A percentile compares a stretch with the other conserved stretches of the same genome.
phyloP scores from a whole-genome alignment of 768 basidiomycete species.

The Tulasnella sp. region DNA sequence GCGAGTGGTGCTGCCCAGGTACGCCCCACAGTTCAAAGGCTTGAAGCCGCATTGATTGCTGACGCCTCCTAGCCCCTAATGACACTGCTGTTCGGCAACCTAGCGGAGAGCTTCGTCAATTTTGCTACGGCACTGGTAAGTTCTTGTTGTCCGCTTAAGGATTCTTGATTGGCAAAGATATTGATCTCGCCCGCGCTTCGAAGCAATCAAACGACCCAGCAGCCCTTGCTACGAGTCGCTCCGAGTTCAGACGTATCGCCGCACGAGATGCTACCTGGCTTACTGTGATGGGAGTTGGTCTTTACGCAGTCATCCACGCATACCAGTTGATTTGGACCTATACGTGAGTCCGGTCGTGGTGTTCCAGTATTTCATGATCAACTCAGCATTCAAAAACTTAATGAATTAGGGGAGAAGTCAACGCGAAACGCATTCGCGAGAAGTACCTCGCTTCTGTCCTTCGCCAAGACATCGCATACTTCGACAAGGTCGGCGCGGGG shows the following conservation, averaged over 20 bases:
- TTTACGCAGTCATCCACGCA: constrained; percentile 38
- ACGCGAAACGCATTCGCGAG: constrained; percentile 41
- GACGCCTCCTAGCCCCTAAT: constrained; percentile 29
- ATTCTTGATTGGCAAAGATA: background rate
- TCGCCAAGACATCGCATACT: constrained; percentile 83
- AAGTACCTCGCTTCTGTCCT: constrained; percentile 39
- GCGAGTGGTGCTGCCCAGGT: constrained; percentile 31
- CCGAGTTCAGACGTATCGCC: constrained; percentile 27
- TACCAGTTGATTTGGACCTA: constrained; percentile 44
- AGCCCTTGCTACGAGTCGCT: background rate
- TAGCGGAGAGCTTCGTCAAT: constrained; percentile 32
- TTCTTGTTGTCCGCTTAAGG: background rate
- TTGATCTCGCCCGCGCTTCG: background rate
- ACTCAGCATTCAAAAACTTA: background rate
- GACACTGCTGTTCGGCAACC: constrained; percentile 42
- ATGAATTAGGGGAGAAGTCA: constrained; percentile 41
- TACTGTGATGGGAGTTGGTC: constrained; percentile 40
- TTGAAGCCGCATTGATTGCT: background rate
- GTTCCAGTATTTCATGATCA: background rate
- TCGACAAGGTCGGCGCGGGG: constrained; percentile 90
- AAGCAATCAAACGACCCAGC: background rate
- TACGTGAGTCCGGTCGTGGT: constrained; percentile 31
- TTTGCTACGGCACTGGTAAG: constrained; percentile 25
- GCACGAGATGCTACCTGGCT: constrained; percentile 35
- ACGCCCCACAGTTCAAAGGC: constrained; percentile 33